Evolutionary conservation across 768 basidiomycete genomes (phyloP).

Genomic region (Leccinum olivaceopallidum): DNA sequence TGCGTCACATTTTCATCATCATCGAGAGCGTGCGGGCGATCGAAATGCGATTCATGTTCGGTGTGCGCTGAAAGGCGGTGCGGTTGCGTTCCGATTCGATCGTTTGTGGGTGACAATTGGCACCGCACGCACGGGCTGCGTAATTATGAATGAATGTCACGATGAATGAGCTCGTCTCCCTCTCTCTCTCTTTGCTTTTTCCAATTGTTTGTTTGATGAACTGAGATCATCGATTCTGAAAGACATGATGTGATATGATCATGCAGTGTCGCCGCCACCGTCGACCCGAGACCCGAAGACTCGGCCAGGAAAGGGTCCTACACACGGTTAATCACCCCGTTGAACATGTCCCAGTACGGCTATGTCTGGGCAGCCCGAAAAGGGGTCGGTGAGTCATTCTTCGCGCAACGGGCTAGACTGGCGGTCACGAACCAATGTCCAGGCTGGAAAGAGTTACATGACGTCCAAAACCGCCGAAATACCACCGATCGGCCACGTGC

Average conservation of each 20-base stretch:
- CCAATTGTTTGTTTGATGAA: conserved; percentile 11
- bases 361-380: conserved; percentile 4
- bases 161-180: background rate
- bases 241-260: conserved; percentile 2
- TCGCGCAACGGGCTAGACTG: background rate
- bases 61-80: background rate
- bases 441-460: conserved; percentile 4
- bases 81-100: background rate
- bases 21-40: background rate
- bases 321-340: conserved; percentile 13
- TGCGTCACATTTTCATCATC: background rate
- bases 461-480: conserved; percentile 13
- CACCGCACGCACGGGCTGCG: conserved; percentile 1
- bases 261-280: conserved; percentile 1
- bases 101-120: conserved; percentile 15
- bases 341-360: conserved; percentile 4
- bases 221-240: conserved; percentile 8
- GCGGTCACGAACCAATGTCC: background rate
- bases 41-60: background rate
- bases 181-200: background rate
- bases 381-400: background rate
- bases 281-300: background rate
- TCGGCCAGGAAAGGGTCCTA: conserved; percentile 3
- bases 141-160: conserved; percentile 4
- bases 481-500: conserved; percentile 17